Base-by-base conservation (phyloP, 768 basidiomycete genomes). In the Ephemerocybe angulata region DNA sequence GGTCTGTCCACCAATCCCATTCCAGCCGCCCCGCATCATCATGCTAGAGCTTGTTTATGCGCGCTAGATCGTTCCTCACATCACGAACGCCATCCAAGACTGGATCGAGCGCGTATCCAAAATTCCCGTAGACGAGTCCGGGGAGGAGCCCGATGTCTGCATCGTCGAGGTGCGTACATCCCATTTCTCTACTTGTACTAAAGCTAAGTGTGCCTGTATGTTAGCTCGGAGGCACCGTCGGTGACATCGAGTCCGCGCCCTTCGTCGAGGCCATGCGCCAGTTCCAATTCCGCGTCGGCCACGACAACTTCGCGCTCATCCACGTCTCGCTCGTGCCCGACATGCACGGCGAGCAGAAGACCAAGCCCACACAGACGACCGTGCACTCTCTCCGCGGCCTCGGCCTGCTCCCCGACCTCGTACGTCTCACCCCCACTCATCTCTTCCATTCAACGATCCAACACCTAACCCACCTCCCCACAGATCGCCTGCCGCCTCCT, bases 191-290 rank as follows among this genome's bases (percentile, higher is more conserved):
- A n/a, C n/a, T n/a, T n/a, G n/a, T n/a, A n/a, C n/a, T n/a, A n/a
- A n/a, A n/a, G n/a, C n/a, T n/a, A n/a, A n/a, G n/a, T n/a, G n/a
- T n/a, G n/a, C n/a, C n/a, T n/a, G n/a, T n/a, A n/a, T n/a, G n/a
- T n/a, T 58, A 95, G 93, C 88, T 99, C 58, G 96, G 96, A 53
- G 96, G 96, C 21, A 99, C 96, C 0, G 96, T 99, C 15, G 96
- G 96, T 42, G 96, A 99, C 65, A 99, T 99, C 67, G 96, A 99
- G 65, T 97, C 93, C 5, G 95, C 95, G 3, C 96, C 96, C 2
- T 99, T 99, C 70, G 80, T 99, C 43, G 96, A 99, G 70, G 96
- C 96, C 0, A 94, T 99, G 89, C 86, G 96, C n/a, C 96, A 99
- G 70, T 99, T 99, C 80, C 96, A 99, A 67, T 98, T 98, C 78